Percentiles rank a stretch among this genome's conserved stretches.
phyloP scores from a whole-genome alignment of 2,329 filamentous ascomycete genomes.

The Microsporum canis region DNA sequence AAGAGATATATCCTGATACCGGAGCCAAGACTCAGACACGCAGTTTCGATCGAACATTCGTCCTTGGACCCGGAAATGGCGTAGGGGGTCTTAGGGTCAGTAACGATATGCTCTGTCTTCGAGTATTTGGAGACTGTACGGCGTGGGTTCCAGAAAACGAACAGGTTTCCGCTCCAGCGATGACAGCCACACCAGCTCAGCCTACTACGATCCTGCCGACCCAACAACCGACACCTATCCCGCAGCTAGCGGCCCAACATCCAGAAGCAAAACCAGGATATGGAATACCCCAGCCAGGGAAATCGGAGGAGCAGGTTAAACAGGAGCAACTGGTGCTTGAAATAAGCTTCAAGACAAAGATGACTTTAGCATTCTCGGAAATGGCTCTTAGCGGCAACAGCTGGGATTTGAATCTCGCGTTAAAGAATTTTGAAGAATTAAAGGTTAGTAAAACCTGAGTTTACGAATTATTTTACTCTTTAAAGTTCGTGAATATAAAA shows the following conservation, averaged over 20 bases:
- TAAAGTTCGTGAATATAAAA: neutral
- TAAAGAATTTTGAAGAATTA: slow-evolving; percentile 62
- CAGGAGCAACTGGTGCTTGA: slow-evolving; percentile 59
- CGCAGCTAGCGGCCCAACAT: slow-evolving; percentile 16
- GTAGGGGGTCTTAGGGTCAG: slow-evolving; percentile 60
- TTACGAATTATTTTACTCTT: neutral
- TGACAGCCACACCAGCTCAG: slow-evolving; percentile 13
- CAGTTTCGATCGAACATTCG: slow-evolving; percentile 71
- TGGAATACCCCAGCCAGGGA: slow-evolving; percentile 33
- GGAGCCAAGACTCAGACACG: slow-evolving; percentile 50
- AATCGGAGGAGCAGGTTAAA: slow-evolving; percentile 43
- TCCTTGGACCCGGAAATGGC: slow-evolving; percentile 62
- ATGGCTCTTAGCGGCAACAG: slow-evolving; percentile 68
- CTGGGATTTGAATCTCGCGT: slow-evolving; percentile 69
- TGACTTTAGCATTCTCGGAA: slow-evolving; percentile 67
- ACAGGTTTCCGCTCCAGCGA: slow-evolving; percentile 11
- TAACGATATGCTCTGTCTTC: slow-evolving; percentile 65
- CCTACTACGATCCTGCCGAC: slow-evolving; percentile 10
- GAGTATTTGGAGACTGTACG: slow-evolving; percentile 50
- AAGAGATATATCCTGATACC: slow-evolving; percentile 54
- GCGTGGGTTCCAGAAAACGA: slow-evolving; percentile 39
- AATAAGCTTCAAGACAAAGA: slow-evolving; percentile 63
- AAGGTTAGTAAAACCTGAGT: slow-evolving; percentile 44
- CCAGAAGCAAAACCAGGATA: slow-evolving; percentile 29
- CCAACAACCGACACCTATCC: slow-evolving; percentile 18